Percentiles rank a stretch among this genome's conserved stretches.
Evolutionary conservation across 176 grass and related monocot species (phyloP).

Genomic region (Ensete ventricosum): DNA sequence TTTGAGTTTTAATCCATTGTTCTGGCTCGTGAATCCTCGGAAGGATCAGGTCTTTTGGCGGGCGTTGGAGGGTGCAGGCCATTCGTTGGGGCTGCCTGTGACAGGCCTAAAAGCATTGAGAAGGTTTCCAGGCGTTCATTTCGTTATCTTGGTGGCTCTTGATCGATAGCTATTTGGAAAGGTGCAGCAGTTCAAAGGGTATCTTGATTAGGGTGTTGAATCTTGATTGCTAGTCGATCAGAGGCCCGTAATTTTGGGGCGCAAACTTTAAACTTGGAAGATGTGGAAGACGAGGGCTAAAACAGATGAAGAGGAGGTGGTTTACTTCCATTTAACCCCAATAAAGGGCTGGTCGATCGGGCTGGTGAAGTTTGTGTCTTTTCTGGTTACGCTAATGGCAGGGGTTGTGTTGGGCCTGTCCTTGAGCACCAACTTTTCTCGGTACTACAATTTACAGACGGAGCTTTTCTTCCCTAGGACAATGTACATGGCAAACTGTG

Average conservation of each 20-base stretch:
- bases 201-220: no score
- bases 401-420: constrained; percentile 1
- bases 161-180: no score
- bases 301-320: neutral
- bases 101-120: no score
- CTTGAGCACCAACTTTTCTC: constrained; percentile 5
- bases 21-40: neutral
- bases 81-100: no score
- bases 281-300: neutral
- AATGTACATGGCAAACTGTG: neutral
- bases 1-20: neutral
- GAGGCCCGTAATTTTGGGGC: no score
- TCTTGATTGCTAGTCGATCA: no score
- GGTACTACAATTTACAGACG: constrained; percentile 2
- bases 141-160: no score
- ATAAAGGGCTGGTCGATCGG: constrained; percentile 5
- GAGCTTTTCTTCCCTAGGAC: constrained; percentile 7
- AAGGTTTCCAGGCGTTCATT: no score
- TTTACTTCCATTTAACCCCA: neutral
- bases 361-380: constrained; percentile 6
- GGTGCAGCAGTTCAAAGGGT: no score
- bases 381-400: constrained; percentile 8
- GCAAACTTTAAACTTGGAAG: neutral
- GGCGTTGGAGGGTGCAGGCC: neutral
- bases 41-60: neutral